phyloP scores from a whole-genome alignment of 2,329 filamentous ascomycete species.

The Thermothelomyces thermophilus region DNA sequence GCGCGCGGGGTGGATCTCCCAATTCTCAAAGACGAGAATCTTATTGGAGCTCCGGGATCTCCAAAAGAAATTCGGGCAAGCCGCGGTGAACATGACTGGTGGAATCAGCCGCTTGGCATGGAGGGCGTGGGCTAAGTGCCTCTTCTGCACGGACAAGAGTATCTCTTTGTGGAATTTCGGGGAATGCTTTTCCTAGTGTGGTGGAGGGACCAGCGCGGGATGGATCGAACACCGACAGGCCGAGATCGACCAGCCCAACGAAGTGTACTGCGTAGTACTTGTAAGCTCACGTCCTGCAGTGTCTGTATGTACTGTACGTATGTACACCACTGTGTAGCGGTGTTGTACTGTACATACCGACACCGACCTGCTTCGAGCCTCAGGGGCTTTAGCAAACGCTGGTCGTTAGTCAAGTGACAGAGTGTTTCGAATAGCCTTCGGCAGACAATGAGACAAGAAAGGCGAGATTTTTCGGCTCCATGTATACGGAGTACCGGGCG shows the following conservation, averaged over 20 bases:
- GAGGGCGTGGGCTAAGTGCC: constrained; percentile 8
- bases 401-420: too few species aligned
- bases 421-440: too few species aligned
- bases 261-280: background rate
- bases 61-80: constrained; percentile 8
- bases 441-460: background rate
- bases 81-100: constrained; percentile 20
- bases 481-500: background rate
- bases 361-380: too few species aligned
- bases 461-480: too few species aligned
- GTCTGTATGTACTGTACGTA: too few species aligned
- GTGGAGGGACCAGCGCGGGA: constrained; percentile 20
- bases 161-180: constrained; percentile 15
- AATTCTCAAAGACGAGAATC: constrained; percentile 18
- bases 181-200: constrained; percentile 17
- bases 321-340: too few species aligned
- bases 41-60: constrained; percentile 20
- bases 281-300: too few species aligned
- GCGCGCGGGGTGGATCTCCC: constrained; percentile 17
- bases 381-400: too few species aligned
- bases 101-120: constrained; percentile 16
- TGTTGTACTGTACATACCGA: too few species aligned
- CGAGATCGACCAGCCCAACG: constrained; percentile 4
- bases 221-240: constrained; percentile 9
- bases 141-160: too few species aligned